Evolutionary conservation across 2,329 filamentous ascomycete species (phyloP), one percentile per base, ranked within the genome.

Genomic region (Botrytis elliptica): DNA sequence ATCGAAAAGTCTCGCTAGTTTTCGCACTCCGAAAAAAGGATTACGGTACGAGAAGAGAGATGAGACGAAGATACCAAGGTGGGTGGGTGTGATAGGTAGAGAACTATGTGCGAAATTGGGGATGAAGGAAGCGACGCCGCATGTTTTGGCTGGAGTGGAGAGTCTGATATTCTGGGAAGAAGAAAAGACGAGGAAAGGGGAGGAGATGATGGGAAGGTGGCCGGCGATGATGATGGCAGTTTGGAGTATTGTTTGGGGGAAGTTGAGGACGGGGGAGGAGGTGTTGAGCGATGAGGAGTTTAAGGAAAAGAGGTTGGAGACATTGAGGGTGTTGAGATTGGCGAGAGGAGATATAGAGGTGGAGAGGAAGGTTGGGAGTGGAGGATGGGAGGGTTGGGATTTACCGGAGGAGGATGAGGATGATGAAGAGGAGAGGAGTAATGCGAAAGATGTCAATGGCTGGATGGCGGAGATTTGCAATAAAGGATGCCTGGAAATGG

Each of bases 61-160:
- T 57, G 74, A 78, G 49, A 71, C 55, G 4, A 72, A 75, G 3
- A 79, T 88, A 7, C 89, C 90, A 0, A 82, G 84, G 10, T 97
- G 93, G 92, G 85, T 91, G n/a, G 89, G 90, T 79, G 88, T 91
- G 0, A 86, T 88, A 0, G 89, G 93, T 14, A 88, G 92, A 38
- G 87, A 86, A 74, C 82, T 97, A 18, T 91, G 92, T 80, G 86
- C 86, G 57, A 86, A 87, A 38, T 85, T 93, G 16, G 85, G 86
- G 1, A 88, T 90, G 0, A 86, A 88, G 10, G 85, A 85, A 6
- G 86, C 94, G 4, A 89, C 89, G 0, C 92, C 92, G 0, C 92
- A 94, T 71, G 87, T 97, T 0, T 88, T 93, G 67, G 91, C 93
- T 0, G 94, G 93, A 1, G 86, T 94, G 70, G 91, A 92, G 84